These are phyloP conservation scores for Fusarium subtropicale DNA, from an alignment of 2,329 filamentous ascomycete species.

Conservation along the genomic window DNA sequence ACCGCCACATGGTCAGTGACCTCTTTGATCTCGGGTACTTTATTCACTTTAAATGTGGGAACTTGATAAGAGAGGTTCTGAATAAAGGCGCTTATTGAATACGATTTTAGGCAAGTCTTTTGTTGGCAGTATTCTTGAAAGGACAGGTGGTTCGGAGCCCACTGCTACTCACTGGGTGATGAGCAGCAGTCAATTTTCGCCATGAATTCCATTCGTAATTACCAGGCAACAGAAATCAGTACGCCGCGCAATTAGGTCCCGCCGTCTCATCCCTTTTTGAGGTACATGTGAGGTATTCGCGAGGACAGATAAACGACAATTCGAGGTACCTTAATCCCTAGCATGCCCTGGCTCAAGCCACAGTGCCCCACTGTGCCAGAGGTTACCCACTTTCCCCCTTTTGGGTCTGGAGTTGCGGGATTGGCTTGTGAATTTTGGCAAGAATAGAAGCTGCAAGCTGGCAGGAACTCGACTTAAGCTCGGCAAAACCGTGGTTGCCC, in stretches of 20 bases:
- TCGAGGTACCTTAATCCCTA: constrained; percentile 17
- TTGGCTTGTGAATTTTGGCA: constrained; percentile 37
- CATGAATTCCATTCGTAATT: constrained; percentile 12
- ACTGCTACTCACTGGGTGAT: no score
- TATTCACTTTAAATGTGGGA: constrained; percentile 6
- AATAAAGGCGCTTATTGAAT: constrained; percentile 9
- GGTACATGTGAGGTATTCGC: constrained; percentile 15
- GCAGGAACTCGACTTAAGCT: constrained; percentile 27
- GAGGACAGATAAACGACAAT: constrained; percentile 40
- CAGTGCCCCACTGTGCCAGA: neutral
- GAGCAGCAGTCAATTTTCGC: no score
- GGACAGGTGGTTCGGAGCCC: neutral
- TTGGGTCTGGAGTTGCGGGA: constrained; percentile 29
- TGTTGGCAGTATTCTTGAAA: neutral
- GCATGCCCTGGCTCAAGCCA: constrained; percentile 34
- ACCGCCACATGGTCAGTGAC: constrained; percentile 31
- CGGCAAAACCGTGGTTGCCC: constrained; percentile 44
- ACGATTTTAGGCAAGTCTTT: neutral
- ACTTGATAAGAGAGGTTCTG: constrained; percentile 8
- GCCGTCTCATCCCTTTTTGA: constrained; percentile 42
- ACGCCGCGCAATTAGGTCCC: constrained; percentile 41
- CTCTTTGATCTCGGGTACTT: constrained; percentile 22
- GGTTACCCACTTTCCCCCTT: constrained; percentile 36
- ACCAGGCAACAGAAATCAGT: constrained; percentile 6
- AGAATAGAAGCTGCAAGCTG: constrained; percentile 31